Percentiles rank a stretch among this genome's conserved stretches.
Evolutionary conservation across 192 early-diverging fungal genomes (phyloP).

Genomic region (Coemansia sp.): DNA sequence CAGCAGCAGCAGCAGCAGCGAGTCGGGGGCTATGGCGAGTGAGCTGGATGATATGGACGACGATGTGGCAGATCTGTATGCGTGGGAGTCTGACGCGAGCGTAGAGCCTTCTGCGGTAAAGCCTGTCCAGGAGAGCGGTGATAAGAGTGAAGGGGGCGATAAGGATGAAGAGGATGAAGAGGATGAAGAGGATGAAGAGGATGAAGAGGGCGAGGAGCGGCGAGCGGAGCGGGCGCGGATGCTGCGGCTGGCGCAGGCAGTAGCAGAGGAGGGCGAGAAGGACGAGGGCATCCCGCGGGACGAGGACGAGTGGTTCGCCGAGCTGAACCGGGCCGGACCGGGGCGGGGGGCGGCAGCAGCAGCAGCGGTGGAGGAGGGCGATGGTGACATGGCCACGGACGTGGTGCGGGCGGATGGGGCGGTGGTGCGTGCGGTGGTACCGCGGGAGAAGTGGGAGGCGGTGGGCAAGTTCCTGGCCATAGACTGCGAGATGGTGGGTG

Average conservation of each 20-base stretch:
- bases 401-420: conserved; percentile 5
- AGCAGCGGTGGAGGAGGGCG: conserved; percentile 10
- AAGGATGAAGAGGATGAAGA: no score
- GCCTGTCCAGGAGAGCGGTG: no score
- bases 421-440: not conserved
- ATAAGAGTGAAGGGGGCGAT: no score
- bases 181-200: not conserved
- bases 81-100: conserved; percentile 35
- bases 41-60: conserved; percentile 9
- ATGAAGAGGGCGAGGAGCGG: not conserved
- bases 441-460: conserved; percentile 26
- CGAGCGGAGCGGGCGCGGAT: conserved; percentile 15
- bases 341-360: not conserved
- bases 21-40: not conserved
- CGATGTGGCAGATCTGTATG: conserved; percentile 36
- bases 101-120: no score
- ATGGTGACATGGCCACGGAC: conserved; percentile 28
- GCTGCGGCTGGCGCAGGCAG: conserved; percentile 26
- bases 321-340: conserved; percentile 15
- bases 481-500: conserved; percentile 99
- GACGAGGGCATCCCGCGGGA: conserved; percentile 9
- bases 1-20: not conserved
- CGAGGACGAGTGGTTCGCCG: conserved; percentile 28
- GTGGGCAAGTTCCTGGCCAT: conserved; percentile 87
- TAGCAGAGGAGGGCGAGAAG: conserved; percentile 12